Base-by-base conservation (phyloP, 352 stramenopile genomes). In the Pythium oligandrum region DNA sequence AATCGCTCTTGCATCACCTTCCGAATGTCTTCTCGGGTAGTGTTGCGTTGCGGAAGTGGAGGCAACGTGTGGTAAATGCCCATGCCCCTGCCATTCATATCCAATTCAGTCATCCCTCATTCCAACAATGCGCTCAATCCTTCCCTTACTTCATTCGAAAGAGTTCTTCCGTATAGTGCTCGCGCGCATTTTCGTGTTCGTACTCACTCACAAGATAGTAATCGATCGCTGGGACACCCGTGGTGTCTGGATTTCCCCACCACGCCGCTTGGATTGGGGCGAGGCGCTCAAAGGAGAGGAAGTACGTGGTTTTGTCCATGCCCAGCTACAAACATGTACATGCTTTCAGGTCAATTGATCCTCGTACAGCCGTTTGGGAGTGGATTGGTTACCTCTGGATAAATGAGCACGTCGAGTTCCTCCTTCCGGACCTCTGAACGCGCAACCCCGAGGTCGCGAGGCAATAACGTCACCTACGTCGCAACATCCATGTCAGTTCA, bases 221-320 rank as follows among this genome's bases (percentile, higher is more conserved):
- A 42, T 90, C 78, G 53, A 93, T 80, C 4, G 71, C 67, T 30
- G 71, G 75, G 0, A 89, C 70, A 6, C 83, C 78, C 0, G 78
- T 79, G 0, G 83, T 93, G 53, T 91, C 83, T 9, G 83, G 65
- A 48, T 88, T 86, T 4, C 76, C 80, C 73, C 77, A 90, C 80
- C 80, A 93, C 49, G 63, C 75, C 2, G 80, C 80, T 66, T 93
- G 83, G 5, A 89, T 51, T 7, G 70, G 69, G 11, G 83, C 83
- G 31, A 93, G 65, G 0, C 79, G 79, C 51, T 73, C 58, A 30
- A 87, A 80, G 34, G 78, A 79, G 26, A 93, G 40, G 44, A 91
- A 90, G 48, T 78, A 93, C 6, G 77, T 86, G n/a, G 73, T 78
- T 39, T 87, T 84, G 59, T 93, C 79, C 65, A 84, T 82, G 4